These are phyloP conservation scores for Beauveria varroae DNA, from an alignment of 2,329 filamentous ascomycete species.

Conservation along the genomic window DNA sequence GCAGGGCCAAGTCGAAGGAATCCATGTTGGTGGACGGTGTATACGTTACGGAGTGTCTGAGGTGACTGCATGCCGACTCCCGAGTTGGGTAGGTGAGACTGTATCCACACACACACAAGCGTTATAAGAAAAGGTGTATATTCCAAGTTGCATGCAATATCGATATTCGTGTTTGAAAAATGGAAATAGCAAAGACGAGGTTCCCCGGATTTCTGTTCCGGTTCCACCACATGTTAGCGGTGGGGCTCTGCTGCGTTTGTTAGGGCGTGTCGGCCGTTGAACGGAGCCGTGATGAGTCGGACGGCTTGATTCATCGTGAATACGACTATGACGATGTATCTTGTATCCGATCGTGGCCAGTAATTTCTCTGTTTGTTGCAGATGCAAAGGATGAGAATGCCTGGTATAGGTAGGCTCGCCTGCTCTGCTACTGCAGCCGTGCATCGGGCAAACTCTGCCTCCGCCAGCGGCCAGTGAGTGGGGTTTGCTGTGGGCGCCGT, in stretches of 20 bases:
- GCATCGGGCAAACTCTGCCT: constrained; percentile 4
- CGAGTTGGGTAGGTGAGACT: neutral
- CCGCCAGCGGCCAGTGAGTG: neutral
- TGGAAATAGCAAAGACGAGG: constrained; percentile 1
- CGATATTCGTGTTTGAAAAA: neutral
- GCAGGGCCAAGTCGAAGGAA: constrained; percentile 5
- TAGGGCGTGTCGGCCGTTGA: constrained; percentile 6
- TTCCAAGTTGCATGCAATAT: neutral
- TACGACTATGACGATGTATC: neutral
- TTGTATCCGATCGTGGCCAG: too few relatives aligned
- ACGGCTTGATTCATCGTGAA: neutral
- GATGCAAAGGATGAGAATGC: neutral
- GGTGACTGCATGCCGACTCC: neutral
- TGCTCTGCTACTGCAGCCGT: neutral
- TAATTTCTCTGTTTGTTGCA: neutral
- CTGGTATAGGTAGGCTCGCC: neutral
- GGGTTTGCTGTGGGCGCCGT: neutral
- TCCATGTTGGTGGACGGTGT: neutral
- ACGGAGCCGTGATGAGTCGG: constrained; percentile 3
- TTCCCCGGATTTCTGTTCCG: constrained; percentile 9
- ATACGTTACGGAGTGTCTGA: neutral
- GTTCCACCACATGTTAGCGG: constrained; percentile 11
- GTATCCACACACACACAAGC: constrained; percentile 4
- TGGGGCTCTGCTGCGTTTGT: neutral
- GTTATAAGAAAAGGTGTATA: neutral